These are phyloP conservation scores for Chrysoporthe puriensis DNA, from an alignment of 2,329 filamentous ascomycete genomes.

Conservation along the genomic window DNA sequence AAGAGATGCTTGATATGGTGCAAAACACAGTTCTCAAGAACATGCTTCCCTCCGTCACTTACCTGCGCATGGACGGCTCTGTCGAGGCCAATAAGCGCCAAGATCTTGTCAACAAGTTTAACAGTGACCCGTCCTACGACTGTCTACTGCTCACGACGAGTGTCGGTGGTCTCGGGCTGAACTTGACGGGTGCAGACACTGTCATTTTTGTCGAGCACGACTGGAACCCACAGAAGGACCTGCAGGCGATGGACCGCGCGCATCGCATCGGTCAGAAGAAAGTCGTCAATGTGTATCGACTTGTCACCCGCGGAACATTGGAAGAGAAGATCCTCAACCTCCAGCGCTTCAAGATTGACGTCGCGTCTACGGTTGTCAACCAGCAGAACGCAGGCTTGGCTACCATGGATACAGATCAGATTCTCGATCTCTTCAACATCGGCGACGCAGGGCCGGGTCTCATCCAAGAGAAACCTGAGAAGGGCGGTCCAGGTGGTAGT, in stretches of 20 bases:
- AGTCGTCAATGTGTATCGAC: conserved; percentile 97
- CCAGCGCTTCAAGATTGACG: conserved; percentile 99
- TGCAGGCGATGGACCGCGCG: conserved; percentile 98
- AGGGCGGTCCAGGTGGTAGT: conserved; percentile 51
- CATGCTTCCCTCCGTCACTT: conserved; percentile 90
- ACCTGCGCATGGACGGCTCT: conserved; percentile 88
- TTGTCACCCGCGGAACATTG: conserved; percentile 92
- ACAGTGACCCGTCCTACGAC: conserved; percentile 95
- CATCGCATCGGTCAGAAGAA: conserved; percentile 99
- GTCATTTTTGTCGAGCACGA: conserved; percentile 99
- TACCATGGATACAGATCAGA: conserved; percentile 98
- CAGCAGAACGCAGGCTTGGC: conserved; percentile 94
- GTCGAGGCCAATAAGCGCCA: conserved; percentile 94
- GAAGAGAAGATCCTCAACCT: conserved; percentile 98
- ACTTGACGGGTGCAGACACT: conserved; percentile 94
- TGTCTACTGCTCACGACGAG: conserved; percentile 91
- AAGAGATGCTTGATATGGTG: conserved; percentile 99
- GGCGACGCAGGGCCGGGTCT: conserved; percentile 74
- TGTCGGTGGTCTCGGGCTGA: conserved; percentile 91
- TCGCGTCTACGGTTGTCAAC: conserved; percentile 96
- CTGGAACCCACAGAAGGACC: conserved; percentile 98
- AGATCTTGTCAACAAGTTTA: conserved; percentile 98
- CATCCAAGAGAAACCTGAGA: conserved; percentile 59
- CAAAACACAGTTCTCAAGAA: conserved; percentile 90
- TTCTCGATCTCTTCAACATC: conserved; percentile 93